Evolutionary conservation across 2,329 filamentous ascomycete genomes (phyloP), one percentile per base, ranked within the genome.

Genomic region (Coniochaeta pulveracea): DNA sequence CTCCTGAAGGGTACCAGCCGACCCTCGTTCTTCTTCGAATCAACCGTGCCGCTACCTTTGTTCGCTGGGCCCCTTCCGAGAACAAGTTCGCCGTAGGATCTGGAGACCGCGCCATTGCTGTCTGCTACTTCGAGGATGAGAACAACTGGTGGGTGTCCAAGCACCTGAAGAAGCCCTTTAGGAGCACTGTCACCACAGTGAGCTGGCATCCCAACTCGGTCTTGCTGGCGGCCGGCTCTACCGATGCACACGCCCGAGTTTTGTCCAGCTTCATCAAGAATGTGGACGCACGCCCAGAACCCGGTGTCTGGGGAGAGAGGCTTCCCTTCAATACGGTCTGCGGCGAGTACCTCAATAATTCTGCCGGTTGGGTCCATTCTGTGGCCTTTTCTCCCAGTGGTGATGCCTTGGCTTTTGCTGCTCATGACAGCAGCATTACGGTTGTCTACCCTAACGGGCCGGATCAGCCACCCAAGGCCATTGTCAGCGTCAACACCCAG

Each of bases 91-190:
- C 91, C 34, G 91, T 96, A 17, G 91, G 91, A 39, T 95, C 88
- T 18, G 91, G 91, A 40, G 91, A 94, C 47, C 80, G 91, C 42
- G 82, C 94, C 43, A 94, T 98, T 49, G 86, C 91, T 25, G 74
- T 96, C 47, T 98, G 91, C 69, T 96, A 96, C 66, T 98, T 98
- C 48, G 91, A 98, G 54, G 85, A 94, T 56, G 91, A 98, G 60
- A 95, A 98, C 60, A 88, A 98, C 66, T 98, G 91, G 91, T 98
- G 91, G 91, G 89, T 98, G 26, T 95, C 88, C 23, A 98, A 98
- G 70, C 91, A 98, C 61, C 64, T 98, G 52, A 96, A 96, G 76
- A 98, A 96, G 72, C 91, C 91, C 14, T 93, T 98, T 49, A 83
- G 89, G 45, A 94, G 86, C 56, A 98, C 91, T 37, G 89, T 98